Evolutionary conservation across 164 flowering plant genomes (phyloP), one percentile per base, ranked within the genome.

Genomic region (Nelumbo lutea): DNA sequence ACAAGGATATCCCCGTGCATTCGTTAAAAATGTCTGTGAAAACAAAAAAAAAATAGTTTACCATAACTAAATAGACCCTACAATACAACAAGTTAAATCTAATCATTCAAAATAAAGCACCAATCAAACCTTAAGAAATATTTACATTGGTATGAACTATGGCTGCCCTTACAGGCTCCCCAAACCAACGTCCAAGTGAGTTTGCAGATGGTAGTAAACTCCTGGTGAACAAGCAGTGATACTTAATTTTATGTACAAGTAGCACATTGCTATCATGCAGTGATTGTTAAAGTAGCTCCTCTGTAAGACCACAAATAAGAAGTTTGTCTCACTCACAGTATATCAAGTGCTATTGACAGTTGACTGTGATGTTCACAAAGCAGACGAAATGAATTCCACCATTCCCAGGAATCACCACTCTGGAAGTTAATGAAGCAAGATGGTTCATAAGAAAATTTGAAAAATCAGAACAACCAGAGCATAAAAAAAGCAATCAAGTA

Each of bases 171-270:
- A 96, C 93, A 68, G 99, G 84, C 85, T 96, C 99, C 69, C 99
- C 99, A 83, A 93, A 85, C 99, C 99, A 96, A 40, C 98, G 96
- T 9, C 84, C 88, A 73, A 96, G 82, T 64, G 99, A 92, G 74
- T 87, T 83, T 66, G 74, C 79, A 38, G 97, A 86, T 39, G 99
- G 99, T 61, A 93, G 79, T 59, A 93, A 79, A 74, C 88, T 79
- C 88, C 99, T 96, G 72, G 63, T 44, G n/a, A 68, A 59, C 41
- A 75, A 62, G 27, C 3, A 68, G 50, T 46, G 41, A 60, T 48
- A 42, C n/a, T 62, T 15, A 47, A 58, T 50, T 47, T 8, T n/a
- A n/a, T n/a, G n/a, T n/a, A n/a, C n/a, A n/a, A n/a, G n/a, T n/a
- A n/a, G n/a, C n/a, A n/a, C n/a, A n/a, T n/a, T n/a, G n/a, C n/a